A percentile compares a stretch with the other conserved stretches of the same genome.
These are phyloP conservation scores for Claviceps humidiphila DNA, from an alignment of 2,329 filamentous ascomycete genomes.

Conservation along the genomic window DNA sequence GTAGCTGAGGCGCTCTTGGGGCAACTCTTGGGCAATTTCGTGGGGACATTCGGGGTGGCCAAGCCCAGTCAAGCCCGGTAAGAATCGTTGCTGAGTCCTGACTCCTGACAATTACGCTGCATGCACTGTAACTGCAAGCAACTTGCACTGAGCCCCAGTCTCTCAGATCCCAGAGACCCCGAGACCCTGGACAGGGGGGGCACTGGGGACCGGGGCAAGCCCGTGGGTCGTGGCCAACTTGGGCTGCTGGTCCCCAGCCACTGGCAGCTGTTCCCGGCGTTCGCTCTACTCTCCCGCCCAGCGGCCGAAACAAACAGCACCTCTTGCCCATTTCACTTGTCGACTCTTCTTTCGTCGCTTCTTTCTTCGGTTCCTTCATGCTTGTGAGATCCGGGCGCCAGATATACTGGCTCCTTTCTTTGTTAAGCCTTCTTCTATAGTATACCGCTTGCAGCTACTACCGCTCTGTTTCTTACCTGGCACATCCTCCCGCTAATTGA, in stretches of 20 bases:
- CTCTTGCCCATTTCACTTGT: background rate
- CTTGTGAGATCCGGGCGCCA: background rate
- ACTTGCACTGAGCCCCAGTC: background rate
- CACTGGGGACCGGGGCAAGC: background rate
- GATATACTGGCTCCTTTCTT: background rate
- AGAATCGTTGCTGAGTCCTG: background rate
- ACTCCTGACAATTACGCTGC: background rate
- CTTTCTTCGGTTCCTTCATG: background rate
- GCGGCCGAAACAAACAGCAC: background rate
- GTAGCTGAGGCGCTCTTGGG: background rate
- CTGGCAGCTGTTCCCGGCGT: background rate
- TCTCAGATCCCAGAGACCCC: background rate
- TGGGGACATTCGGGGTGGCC: background rate
- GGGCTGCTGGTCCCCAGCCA: background rate
- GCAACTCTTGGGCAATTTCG: background rate
- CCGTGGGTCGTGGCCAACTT: background rate
- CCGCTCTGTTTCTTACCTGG: background rate
- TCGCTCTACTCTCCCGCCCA: background rate
- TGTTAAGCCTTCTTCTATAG: background rate
- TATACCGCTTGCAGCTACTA: background rate
- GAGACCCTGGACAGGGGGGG: background rate
- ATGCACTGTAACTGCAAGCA: background rate
- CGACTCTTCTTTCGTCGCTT: background rate
- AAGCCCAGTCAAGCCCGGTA: background rate
- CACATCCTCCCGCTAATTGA: background rate